Conservation (phyloP, 768 basidiomycete genomes). For the Naematelia aurantialba region DNA sequence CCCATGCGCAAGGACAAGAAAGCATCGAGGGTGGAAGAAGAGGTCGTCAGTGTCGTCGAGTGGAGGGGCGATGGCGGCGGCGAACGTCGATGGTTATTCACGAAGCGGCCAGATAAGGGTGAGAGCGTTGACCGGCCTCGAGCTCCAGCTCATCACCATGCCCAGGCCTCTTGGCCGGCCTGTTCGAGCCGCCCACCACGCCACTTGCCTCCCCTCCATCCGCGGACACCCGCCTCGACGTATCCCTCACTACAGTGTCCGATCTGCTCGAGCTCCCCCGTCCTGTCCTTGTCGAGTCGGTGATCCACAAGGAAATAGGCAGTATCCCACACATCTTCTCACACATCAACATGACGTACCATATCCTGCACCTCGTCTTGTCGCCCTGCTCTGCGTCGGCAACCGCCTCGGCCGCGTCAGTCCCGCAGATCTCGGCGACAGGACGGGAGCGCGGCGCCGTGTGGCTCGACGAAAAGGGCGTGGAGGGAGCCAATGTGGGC, state of each 20-base stretch:
- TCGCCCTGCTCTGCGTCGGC: background rate
- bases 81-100: slow-evolving; percentile 66
- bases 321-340: slow-evolving; percentile 80
- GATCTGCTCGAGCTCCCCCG: background rate
- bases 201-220: slow-evolving; percentile 32
- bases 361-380: slow-evolving; percentile 35
- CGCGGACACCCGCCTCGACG: background rate
- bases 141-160: background rate
- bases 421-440: background rate
- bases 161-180: slow-evolving; percentile 79
- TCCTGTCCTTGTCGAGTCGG: slow-evolving; percentile 50
- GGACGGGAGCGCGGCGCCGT: slow-evolving; percentile 12
- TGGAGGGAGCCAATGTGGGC: slow-evolving; percentile 44
- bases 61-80: slow-evolving; percentile 56
- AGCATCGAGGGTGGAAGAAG: slow-evolving; percentile 76
- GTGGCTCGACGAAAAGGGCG: slow-evolving; percentile 25
- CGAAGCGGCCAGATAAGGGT: slow-evolving; percentile 81
- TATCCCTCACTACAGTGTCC: background rate
- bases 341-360: slow-evolving; percentile 78
- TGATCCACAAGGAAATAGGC: slow-evolving; percentile 56
- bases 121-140: background rate
- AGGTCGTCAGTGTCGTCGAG: slow-evolving; percentile 80
- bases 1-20: slow-evolving; percentile 83
- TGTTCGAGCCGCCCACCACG: slow-evolving; percentile 71
- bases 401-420: slow-evolving; percentile 11